A percentile compares a stretch with the other conserved stretches of the same genome.
These are phyloP conservation scores for Flaveria linearis DNA, from an alignment of 129 eudicot genomes.

Conservation along the genomic window DNA sequence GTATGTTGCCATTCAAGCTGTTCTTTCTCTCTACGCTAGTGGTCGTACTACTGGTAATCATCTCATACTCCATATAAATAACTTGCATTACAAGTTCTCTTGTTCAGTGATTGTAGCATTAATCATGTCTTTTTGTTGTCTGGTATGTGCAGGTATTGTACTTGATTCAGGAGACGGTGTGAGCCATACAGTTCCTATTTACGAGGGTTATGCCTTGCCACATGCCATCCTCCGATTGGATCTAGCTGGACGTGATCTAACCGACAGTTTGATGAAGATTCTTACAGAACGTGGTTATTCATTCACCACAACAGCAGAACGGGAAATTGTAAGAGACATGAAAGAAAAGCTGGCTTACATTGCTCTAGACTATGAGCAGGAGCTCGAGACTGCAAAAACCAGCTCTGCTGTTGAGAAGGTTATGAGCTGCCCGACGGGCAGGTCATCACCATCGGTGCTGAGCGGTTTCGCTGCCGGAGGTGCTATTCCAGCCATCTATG, in stretches of 20 bases:
- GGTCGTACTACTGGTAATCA: conserved; percentile 79
- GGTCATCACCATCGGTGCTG: conserved; percentile 68
- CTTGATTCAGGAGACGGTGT: conserved; percentile 87
- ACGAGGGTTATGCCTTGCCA: conserved; percentile 79
- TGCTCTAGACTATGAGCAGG: conserved; percentile 78
- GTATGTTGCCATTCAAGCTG: conserved; percentile 84
- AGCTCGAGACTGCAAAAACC: conserved; percentile 64
- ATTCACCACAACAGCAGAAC: conserved; percentile 78
- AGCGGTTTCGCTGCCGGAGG: conserved; percentile 86
- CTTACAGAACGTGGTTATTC: conserved; percentile 79
- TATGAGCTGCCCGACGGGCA: conserved; percentile 82
- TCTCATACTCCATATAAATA: conserved; percentile 17
- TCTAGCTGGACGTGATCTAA: conserved; percentile 67
- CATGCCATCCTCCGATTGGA: conserved; percentile 69
- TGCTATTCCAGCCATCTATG: conserved; percentile 65
- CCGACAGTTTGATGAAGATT: conserved; percentile 64
- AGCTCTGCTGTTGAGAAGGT: conserved; percentile 72
- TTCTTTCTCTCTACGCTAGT: conserved; percentile 76
- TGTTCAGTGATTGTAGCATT: background rate
- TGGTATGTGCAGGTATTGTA: conserved; percentile 58
- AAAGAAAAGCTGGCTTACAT: conserved; percentile 71
- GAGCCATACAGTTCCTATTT: conserved; percentile 76
- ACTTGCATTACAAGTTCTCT: background rate
- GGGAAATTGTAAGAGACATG: conserved; percentile 84
- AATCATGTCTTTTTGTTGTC: conserved; percentile 10